Percentiles rank a stretch among this genome's conserved stretches.
These are phyloP conservation scores for Ophiocordyceps camponoti-saundersi DNA, from an alignment of 2,329 filamentous ascomycete genomes.

Conservation along the genomic window DNA sequence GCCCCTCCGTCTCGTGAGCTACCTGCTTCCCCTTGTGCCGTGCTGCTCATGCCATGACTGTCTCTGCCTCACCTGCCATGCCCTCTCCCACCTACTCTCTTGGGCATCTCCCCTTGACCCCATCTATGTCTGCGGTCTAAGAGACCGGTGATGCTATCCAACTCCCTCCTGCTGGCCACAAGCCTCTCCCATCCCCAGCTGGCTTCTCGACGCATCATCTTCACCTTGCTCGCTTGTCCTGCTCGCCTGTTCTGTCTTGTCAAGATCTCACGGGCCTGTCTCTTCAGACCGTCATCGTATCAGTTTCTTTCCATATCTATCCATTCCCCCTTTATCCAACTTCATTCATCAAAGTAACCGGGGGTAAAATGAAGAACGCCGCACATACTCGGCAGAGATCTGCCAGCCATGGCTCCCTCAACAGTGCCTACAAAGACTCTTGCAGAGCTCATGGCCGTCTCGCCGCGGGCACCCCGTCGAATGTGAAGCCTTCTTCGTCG, in stretches of 20 bases:
- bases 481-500: slow-evolving; percentile 9
- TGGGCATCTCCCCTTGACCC: neutral
- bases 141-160: neutral
- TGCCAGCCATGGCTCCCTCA: slow-evolving; percentile 22
- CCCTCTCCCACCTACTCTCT: neutral
- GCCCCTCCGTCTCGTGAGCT: neutral
- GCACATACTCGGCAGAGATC: slow-evolving; percentile 13
- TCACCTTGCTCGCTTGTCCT: neutral
- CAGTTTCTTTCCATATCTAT: slow-evolving; percentile 2
- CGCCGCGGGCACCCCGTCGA: slow-evolving; percentile 3
- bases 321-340: neutral
- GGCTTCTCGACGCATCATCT: neutral
- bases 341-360: neutral
- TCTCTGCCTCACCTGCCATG: neutral
- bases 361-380: slow-evolving; percentile 12
- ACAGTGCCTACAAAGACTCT: slow-evolving; percentile 12
- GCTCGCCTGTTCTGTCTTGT: neutral
- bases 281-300: neutral
- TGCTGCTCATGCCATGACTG: neutral
- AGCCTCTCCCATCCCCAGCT: neutral
- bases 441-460: slow-evolving; percentile 12
- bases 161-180: neutral
- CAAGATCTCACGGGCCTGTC: neutral
- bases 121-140: neutral
- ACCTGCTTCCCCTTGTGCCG: neutral